Percentiles rank a stretch among this genome's conserved stretches.
Conservation (phyloP, 1,284 basidiomycete species). For the Kwoniella shivajii region DNA sequence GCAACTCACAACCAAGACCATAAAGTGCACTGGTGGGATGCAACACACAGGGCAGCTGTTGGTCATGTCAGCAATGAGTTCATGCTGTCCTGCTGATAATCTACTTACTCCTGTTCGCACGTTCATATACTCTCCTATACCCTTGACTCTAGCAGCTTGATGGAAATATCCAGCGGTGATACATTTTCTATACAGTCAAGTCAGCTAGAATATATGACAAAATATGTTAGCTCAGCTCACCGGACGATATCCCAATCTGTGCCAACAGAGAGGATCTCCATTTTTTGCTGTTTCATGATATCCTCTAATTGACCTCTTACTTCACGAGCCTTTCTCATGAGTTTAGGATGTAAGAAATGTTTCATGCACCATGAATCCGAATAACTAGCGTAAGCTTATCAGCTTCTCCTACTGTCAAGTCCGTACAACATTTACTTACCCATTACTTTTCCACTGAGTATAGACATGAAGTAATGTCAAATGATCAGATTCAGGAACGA, state of each 20-base stretch:
- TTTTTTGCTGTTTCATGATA: constrained; percentile 98
- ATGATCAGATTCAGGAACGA: constrained; percentile 97
- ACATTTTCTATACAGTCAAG: constrained; percentile 70
- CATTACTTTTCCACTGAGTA: constrained; percentile 95
- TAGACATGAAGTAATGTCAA: constrained; percentile 94
- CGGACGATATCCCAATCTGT: constrained; percentile 94
- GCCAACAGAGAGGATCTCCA: constrained; percentile 83
- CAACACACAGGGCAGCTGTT: constrained; percentile 58
- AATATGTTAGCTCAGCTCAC: constrained; percentile 53
- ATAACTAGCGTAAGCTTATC: constrained; percentile 59
- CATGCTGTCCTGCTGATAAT: background rate
- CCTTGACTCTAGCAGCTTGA: constrained; percentile 95
- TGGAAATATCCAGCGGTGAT: constrained; percentile 99
- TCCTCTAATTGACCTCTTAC: constrained; percentile 96
- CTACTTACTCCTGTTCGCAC: constrained; percentile 77
- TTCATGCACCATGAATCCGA: constrained; percentile 91
- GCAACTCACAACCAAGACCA: constrained; percentile 81
- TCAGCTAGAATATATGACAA: constrained; percentile 8
- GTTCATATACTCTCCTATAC: constrained; percentile 98
- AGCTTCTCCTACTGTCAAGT: background rate
- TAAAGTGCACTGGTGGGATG: constrained; percentile 97
- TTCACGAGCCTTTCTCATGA: constrained; percentile 91
- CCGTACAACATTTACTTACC: constrained; percentile 58
- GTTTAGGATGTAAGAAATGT: constrained; percentile 95
- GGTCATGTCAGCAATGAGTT: constrained; percentile 18